These are phyloP conservation scores for Globisporangium megalacanthum DNA, from an alignment of 352 stramenopile species.

Conservation along the genomic window DNA sequence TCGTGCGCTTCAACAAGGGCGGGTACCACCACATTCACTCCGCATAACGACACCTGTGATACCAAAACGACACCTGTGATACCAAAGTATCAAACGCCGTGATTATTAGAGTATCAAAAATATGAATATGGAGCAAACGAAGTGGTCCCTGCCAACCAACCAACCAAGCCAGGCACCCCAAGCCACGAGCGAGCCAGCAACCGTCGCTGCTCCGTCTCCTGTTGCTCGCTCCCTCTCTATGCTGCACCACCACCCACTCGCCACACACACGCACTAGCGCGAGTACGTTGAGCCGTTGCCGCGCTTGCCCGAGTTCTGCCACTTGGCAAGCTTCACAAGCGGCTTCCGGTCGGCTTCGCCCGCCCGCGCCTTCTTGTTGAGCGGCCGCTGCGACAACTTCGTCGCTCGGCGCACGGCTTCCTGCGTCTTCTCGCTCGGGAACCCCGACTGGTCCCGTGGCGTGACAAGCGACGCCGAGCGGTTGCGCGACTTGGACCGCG, in stretches of 20 bases:
- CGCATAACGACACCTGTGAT: not conserved
- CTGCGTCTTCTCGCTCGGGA: constrained; percentile 43
- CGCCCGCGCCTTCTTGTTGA: constrained; percentile 75
- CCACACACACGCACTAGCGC: constrained; percentile 45
- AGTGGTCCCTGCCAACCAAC: too few relatives aligned
- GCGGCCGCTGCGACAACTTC: constrained; percentile 61
- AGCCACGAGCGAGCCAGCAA: too few relatives aligned
- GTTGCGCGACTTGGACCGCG: constrained; percentile 78
- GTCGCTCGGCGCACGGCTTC: constrained; percentile 39
- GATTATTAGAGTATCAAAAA: constrained; percentile 21
- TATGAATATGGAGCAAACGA: not conserved
- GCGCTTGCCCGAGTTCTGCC: constrained; percentile 88
- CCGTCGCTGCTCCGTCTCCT: too few relatives aligned
- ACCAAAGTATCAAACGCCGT: constrained; percentile 4
- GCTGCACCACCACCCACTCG: constrained; percentile 5
- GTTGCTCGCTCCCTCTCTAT: constrained; percentile 11
- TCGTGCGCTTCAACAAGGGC: too few relatives aligned
- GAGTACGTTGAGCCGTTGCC: constrained; percentile 67
- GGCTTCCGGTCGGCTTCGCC: constrained; percentile 80
- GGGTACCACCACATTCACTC: not conserved
- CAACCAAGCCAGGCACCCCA: too few relatives aligned
- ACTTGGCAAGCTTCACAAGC: constrained; percentile 83
- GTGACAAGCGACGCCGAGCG: constrained; percentile 74
- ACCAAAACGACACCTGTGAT: too few relatives aligned
- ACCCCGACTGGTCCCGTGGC: constrained; percentile 66